A percentile compares a stretch with the other conserved stretches of the same genome.
phyloP scores from a whole-genome alignment of 768 basidiomycete genomes.

The Boletus coccyginus region DNA sequence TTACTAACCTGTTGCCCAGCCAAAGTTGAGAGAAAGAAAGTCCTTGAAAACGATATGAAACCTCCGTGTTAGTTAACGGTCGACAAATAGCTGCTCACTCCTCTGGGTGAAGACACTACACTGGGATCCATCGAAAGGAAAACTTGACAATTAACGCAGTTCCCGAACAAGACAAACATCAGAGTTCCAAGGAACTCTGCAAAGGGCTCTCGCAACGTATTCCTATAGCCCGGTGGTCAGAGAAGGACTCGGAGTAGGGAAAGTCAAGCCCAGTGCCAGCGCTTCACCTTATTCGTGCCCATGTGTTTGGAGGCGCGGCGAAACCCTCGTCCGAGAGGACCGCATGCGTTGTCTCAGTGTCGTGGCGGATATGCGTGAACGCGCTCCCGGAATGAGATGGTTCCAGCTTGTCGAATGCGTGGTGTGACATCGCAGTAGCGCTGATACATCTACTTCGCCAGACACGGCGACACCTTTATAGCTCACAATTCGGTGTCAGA shows the following conservation, averaged over 20 bases:
- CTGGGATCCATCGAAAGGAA: constrained; percentile 41
- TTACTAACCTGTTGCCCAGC: constrained; percentile 21
- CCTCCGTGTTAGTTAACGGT: not conserved
- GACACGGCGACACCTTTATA: not conserved
- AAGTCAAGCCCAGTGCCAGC: constrained; percentile 13
- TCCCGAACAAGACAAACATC: constrained; percentile 53
- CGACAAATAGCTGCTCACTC: constrained; percentile 38
- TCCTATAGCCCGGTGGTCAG: constrained; percentile 22
- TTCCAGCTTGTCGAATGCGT: not conserved
- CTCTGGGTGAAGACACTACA: constrained; percentile 45
- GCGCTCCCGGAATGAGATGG: not conserved
- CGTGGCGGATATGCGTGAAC: not conserved
- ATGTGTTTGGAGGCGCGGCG: constrained; percentile 36
- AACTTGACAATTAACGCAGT: constrained; percentile 52
- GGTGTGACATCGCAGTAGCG: not conserved
- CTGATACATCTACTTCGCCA: not conserved
- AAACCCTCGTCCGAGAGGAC: not conserved
- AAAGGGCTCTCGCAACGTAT: constrained; percentile 48
- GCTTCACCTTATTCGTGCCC: constrained; percentile 49
- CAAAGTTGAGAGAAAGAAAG: constrained; percentile 19
- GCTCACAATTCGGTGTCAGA: not conserved
- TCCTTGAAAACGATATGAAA: constrained; percentile 2
- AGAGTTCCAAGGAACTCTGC: constrained; percentile 61
- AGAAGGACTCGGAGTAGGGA: not conserved
- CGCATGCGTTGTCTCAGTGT: not conserved